These are phyloP conservation scores for Colletotrichum tamarilloi DNA, from an alignment of 2,329 filamentous ascomycete genomes.

Conservation along the genomic window DNA sequence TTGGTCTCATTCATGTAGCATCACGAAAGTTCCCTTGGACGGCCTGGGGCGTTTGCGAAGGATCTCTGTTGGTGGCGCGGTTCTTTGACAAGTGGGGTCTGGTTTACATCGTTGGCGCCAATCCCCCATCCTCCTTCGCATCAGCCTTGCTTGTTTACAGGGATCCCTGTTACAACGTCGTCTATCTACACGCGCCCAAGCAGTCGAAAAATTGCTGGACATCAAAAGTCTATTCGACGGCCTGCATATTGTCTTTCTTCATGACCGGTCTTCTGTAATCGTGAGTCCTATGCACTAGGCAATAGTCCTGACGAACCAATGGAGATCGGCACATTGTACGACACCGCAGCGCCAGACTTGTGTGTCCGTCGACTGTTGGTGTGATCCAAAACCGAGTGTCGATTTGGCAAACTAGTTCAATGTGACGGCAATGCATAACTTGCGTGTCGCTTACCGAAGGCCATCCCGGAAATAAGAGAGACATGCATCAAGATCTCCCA, in stretches of 20 bases:
- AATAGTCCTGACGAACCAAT: background rate
- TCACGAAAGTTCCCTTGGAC: background rate
- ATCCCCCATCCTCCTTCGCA: slow-evolving; percentile 15
- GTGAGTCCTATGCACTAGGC: background rate
- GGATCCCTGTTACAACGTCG: background rate
- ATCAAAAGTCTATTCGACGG: background rate
- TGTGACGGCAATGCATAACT: no score
- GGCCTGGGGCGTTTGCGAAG: background rate
- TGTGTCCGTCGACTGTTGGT: background rate
- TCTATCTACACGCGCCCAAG: background rate
- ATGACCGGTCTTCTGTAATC: background rate
- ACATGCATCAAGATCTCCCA: no score
- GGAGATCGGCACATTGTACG: background rate
- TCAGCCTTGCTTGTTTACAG: background rate
- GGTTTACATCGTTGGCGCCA: background rate
- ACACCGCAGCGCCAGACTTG: background rate
- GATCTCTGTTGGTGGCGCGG: slow-evolving; percentile 14
- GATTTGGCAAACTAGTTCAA: background rate
- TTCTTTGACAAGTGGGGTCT: slow-evolving; percentile 1
- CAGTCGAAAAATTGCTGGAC: background rate
- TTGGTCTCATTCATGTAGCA: background rate
- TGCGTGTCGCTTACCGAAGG: no score
- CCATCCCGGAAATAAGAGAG: no score
- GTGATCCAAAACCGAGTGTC: background rate
- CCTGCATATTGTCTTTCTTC: no score